phyloP scores from a whole-genome alignment of 2,329 filamentous ascomycete species.

The Alternaria sp. region DNA sequence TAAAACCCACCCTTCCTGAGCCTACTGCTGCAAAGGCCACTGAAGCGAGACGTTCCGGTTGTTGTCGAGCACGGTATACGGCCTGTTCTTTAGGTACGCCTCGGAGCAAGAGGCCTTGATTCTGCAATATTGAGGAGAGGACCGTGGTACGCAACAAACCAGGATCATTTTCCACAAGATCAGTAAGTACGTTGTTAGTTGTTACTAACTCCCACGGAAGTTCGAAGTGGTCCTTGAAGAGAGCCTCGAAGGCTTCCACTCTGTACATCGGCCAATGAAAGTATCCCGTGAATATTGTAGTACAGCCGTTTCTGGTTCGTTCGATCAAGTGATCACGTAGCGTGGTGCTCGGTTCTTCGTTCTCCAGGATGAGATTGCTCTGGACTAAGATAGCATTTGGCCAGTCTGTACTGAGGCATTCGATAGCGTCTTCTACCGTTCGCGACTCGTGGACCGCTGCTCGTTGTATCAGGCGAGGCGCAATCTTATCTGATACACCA shows the following conservation, averaged over 20 bases:
- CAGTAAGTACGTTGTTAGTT: neutral
- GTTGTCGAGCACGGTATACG: neutral
- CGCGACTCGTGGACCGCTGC: neutral
- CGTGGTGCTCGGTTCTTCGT: neutral
- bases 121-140: neutral
- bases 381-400: neutral
- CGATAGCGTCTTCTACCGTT: neutral
- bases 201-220: neutral
- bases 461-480: neutral
- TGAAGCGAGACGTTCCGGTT: constrained; percentile 10
- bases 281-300: neutral
- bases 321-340: neutral
- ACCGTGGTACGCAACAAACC: neutral
- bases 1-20: constrained; percentile 32
- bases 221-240: neutral
- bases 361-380: neutral
- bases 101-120: neutral
- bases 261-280: neutral
- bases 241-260: neutral
- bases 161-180: neutral
- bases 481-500: neutral
- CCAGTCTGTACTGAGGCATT: neutral
- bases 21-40: constrained; percentile 30
- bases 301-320: neutral
- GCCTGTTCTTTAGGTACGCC: neutral